Evolutionary conservation across 106 monocot species (phyloP).

Genomic region (Dendrobium nobile): DNA sequence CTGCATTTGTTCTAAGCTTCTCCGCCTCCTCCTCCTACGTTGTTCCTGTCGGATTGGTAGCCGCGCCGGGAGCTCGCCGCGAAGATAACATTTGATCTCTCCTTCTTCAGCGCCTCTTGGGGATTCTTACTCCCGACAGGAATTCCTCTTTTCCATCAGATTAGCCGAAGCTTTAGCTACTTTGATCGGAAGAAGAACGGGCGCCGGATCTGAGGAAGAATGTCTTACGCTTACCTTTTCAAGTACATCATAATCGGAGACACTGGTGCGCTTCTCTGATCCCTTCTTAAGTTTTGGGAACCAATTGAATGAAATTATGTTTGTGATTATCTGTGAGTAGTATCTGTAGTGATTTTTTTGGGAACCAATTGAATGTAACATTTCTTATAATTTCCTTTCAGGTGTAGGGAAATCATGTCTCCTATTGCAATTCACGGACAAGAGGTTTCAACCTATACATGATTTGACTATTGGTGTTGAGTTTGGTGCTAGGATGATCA

Average conservation of each 20-base stretch:
- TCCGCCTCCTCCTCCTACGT: too few species aligned
- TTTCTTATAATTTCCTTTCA: slow-evolving; percentile 13
- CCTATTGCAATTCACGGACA: slow-evolving; percentile 90
- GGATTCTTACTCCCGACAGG: too few species aligned
- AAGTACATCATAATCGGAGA: slow-evolving; percentile 34
- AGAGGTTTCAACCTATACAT: slow-evolving; percentile 90
- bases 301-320: neutral
- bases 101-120: too few species aligned
- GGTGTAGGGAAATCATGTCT: slow-evolving; percentile 98
- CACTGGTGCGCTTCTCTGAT: slow-evolving; percentile 13
- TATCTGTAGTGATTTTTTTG: neutral
- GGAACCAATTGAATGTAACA: neutral
- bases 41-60: too few species aligned
- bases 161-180: neutral
- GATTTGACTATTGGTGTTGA: slow-evolving; percentile 95
- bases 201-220: neutral
- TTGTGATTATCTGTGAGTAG: neutral
- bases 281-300: neutral
- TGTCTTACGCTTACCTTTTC: slow-evolving; percentile 31
- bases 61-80: too few species aligned
- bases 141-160: too few species aligned
- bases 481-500: slow-evolving; percentile 88
- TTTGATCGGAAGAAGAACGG: neutral
- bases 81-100: too few species aligned
- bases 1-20: too few species aligned